Percentiles rank a stretch among this genome's conserved stretches.
Evolutionary conservation across 371 early-diverging fungal species (phyloP).

Genomic region (Circinella minor): DNA sequence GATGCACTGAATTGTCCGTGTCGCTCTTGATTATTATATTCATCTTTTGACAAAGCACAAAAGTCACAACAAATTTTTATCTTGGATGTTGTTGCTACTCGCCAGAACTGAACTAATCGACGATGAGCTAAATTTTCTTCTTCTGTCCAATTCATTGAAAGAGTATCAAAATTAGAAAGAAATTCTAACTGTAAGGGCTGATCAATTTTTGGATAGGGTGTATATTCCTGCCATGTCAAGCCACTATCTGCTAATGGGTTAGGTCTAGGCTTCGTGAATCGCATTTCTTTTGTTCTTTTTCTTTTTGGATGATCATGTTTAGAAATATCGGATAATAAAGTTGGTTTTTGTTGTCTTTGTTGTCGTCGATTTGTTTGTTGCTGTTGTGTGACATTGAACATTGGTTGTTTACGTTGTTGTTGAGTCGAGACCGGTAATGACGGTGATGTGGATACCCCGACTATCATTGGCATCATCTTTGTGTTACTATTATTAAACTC

Average conservation of each 20-base stretch:
- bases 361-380: not conserved
- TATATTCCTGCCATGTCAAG: not conserved
- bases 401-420: not conserved
- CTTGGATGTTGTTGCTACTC: slow-evolving; percentile 38
- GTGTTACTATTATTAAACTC: not conserved
- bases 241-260: not conserved
- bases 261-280: not conserved
- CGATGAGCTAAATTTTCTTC: slow-evolving; percentile 66
- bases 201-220: not conserved
- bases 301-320: too few species aligned
- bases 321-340: too few species aligned
- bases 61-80: slow-evolving; percentile 68
- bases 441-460: not conserved
- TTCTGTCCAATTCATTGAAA: slow-evolving; percentile 35
- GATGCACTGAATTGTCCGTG: too few species aligned
- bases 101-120: slow-evolving; percentile 76
- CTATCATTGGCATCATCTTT: not conserved
- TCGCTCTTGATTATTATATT: slow-evolving; percentile 49
- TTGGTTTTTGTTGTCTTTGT: too few species aligned
- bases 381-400: slow-evolving; percentile 3
- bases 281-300: not conserved
- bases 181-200: not conserved
- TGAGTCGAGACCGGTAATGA: not conserved
- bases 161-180: not conserved
- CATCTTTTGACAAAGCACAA: slow-evolving; percentile 60